phyloP scores from a whole-genome alignment of 331 rosid genomes.

The Quercus phellos region DNA sequence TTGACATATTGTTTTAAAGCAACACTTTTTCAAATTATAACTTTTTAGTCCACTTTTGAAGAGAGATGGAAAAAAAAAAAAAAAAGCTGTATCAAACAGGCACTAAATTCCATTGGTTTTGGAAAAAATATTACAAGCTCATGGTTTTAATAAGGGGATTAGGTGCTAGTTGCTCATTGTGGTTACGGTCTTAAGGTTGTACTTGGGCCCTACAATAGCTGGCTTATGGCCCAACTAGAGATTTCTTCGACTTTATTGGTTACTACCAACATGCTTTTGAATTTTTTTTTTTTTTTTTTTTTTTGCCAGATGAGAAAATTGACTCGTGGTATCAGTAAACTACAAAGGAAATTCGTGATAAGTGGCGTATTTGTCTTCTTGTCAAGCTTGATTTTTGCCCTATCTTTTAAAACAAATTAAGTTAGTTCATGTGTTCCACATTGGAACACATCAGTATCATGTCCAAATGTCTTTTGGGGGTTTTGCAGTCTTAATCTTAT shows the following conservation, averaged over 20 bases:
- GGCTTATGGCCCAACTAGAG: background rate
- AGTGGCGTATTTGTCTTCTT: background rate
- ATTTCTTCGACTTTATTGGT: background rate
- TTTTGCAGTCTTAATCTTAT: background rate
- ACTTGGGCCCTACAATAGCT: slow-evolving; percentile 28
- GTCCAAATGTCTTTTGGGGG: background rate
- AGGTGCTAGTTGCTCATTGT: background rate
- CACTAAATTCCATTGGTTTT: background rate
- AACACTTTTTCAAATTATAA: too few species aligned
- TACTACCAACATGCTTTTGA: background rate
- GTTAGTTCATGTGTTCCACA: slow-evolving; percentile 6
- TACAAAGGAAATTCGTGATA: background rate
- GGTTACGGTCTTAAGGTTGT: background rate
- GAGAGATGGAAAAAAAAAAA: too few species aligned
- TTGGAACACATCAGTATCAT: slow-evolving; percentile 7
- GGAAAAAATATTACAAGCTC: background rate
- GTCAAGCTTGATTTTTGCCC: slow-evolving; percentile 5
- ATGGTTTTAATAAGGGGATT: background rate
- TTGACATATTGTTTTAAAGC: too few species aligned
- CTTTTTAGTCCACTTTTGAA: too few species aligned
- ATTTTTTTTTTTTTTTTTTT: background rate
- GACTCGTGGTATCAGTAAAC: slow-evolving; percentile 2
- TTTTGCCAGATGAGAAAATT: slow-evolving; percentile 15
- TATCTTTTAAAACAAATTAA: background rate
- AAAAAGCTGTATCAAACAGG: too few species aligned